Evolutionary conservation across 2,329 filamentous ascomycete genomes (phyloP).

Genomic region (Stagonosporopsis vannaccii): DNA sequence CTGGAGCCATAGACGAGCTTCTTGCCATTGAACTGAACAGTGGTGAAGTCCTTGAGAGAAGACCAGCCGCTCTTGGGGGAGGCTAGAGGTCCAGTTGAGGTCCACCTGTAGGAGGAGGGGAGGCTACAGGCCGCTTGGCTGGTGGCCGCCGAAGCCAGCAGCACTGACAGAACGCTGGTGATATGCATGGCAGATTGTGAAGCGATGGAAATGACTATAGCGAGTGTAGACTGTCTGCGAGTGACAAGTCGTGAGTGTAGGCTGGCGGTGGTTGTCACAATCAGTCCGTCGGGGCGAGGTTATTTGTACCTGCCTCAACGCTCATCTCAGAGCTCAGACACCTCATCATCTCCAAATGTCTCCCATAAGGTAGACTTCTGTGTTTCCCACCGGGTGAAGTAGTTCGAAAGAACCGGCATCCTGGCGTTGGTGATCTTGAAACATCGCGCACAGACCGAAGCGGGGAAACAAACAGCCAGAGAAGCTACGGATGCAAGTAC

Average conservation of each 20-base stretch:
- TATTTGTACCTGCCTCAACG: slow-evolving; percentile 1
- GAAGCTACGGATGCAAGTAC: background rate
- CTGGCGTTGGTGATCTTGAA: slow-evolving; percentile 7
- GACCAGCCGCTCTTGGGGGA: slow-evolving; percentile 62
- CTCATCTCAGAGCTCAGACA: slow-evolving; percentile 9
- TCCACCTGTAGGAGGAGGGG: slow-evolving; percentile 65
- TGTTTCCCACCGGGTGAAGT: slow-evolving; percentile 12
- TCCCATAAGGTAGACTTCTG: background rate
- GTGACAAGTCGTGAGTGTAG: background rate
- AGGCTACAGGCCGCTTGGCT: slow-evolving; percentile 55
- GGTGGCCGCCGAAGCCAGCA: slow-evolving; percentile 10
- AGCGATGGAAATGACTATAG: background rate
- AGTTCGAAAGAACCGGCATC: background rate
- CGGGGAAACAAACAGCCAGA: slow-evolving; percentile 9
- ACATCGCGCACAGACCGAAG: slow-evolving; percentile 12
- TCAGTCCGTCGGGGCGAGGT: background rate
- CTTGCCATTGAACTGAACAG: slow-evolving; percentile 62
- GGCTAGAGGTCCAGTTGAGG: slow-evolving; percentile 60
- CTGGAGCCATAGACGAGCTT: slow-evolving; percentile 67
- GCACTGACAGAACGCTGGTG: slow-evolving; percentile 3
- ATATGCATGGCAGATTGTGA: background rate
- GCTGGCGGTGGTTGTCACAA: too few species aligned
- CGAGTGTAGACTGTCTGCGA: background rate
- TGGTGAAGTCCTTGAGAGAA: slow-evolving; percentile 70
- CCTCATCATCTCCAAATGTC: background rate